Base-by-base conservation (phyloP, 805 yeast species). In the Saitoella complicata region DNA sequence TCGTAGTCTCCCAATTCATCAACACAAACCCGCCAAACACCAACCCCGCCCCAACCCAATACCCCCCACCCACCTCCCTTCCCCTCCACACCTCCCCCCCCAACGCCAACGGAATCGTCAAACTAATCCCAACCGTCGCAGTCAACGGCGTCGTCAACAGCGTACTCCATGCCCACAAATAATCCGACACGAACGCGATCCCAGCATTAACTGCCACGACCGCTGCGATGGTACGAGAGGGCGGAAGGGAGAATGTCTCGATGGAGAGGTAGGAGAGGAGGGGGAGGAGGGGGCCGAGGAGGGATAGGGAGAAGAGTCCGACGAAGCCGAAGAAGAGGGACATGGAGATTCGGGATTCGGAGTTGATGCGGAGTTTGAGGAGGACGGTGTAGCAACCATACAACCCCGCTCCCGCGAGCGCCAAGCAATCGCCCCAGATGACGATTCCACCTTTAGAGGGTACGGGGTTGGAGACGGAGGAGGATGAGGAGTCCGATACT, bases 121-220 rank as follows among this genome's bases (percentile, higher is more conserved):
- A 74, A 13, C 94, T 80, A 32, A 91, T 67, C 0, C 98, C 98
- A 7, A 91, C 94, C 0, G 98, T 91, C 2, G 88, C 97, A 0
- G 95, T 87, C 51, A 91, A 67, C 1, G 98, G 98, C 39, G 91
- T 80, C 0, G 98, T 91, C 56, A 91, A 65, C 32, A 91, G 69
- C 75, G 87, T 91, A 0, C 97, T 94, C 50, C 84, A 76, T 33
- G 94, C 95, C 98, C 98, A 91, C 55, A 93, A 77, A 54, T 80
- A 86, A 59, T 91, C 98, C 37, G 94, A 80, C 10, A 87, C 62
- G 52, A 91, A 79, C 0, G 95, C 85, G 38, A 85, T 76, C 34
- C 74, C 55, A 47, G 87, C 81, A 59, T 91, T 91, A 40, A 75
- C 49, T 0, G 71, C 42, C 5, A 88, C 63, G 2, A 86, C 65